phyloP scores from a whole-genome alignment of 352 stramenopile species.

The Phytophthora citricola region DNA sequence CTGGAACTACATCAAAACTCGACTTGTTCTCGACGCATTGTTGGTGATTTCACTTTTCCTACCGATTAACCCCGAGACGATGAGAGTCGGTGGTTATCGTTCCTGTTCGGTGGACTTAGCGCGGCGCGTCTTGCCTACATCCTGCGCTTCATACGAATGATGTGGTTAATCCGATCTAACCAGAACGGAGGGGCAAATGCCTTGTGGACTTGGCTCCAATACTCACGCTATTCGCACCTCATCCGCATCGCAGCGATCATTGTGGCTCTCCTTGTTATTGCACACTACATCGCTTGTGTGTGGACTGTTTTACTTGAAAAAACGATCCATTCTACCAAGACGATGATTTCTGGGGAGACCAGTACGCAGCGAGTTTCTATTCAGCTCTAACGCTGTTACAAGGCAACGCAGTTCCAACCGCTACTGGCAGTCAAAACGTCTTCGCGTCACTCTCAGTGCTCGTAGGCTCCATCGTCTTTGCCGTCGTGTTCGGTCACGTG shows the following conservation, averaged over 20 bases:
- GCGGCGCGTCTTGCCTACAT: constrained; percentile 28
- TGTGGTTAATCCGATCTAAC: constrained; percentile 27
- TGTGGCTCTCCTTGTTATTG: constrained; percentile 42
- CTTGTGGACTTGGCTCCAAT: constrained; percentile 47
- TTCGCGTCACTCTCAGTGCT: constrained; percentile 56
- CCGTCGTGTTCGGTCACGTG: constrained; percentile 71
- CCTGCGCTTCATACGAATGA: constrained; percentile 35
- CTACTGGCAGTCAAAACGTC: constrained; percentile 38
- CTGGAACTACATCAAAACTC: constrained; percentile 32
- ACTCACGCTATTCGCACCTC: constrained; percentile 50
- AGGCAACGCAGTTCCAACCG: constrained; percentile 48
- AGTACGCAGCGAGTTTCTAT: constrained; percentile 55
- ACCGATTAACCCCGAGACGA: neutral
- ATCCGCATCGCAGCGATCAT: constrained; percentile 50
- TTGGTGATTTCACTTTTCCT: constrained; percentile 16
- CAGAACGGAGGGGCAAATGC: constrained; percentile 19
- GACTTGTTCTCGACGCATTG: constrained; percentile 31
- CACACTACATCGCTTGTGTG: constrained; percentile 59
- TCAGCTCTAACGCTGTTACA: constrained; percentile 55
- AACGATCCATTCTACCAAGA: neutral
- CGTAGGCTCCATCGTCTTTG: constrained; percentile 58
- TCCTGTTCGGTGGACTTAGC: constrained; percentile 18
- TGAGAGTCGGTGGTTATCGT: neutral
- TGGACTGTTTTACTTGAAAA: constrained; percentile 40
- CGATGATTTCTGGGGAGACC: neutral